Evolutionary conservation across 2,329 filamentous ascomycete species (phyloP), one percentile per base, ranked within the genome.

Genomic region (Myriosclerotinia curreyana): DNA sequence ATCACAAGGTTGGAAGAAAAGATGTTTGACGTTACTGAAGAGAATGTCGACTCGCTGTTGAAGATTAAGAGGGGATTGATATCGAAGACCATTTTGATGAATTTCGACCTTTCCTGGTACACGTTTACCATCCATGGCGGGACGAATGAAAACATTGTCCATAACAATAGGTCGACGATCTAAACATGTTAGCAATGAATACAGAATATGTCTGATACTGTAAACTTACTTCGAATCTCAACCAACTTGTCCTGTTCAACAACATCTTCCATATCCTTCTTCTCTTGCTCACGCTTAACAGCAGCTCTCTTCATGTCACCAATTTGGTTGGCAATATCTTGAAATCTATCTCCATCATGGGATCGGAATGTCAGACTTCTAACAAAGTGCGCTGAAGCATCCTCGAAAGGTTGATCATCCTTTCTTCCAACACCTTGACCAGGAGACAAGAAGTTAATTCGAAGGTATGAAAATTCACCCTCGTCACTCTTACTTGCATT

Each of bases 191-290:
- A 64, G 49, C 15, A 55, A 46, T 53, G 8, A 40, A 22, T 74
- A 84, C 78, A 86, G 80, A 67, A 46, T 17, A 20, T 48, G 49
- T 40, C 12, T 28, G 3, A 31, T 20, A 56, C 15, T 14, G 20
- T 14, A 12, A 46, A 80, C 87, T 80, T 81, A 92, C 90, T 96
- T 81, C 95, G 85, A 70, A 98, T 93, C 75, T 97, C 93, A 70
- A 96, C 82, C 60, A 99, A 86, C 80, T 99, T 99, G 76, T 99
- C 95, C 77, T 99, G 95, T 77, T 98, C 95, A 7, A 99, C 93
- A 28, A 99, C 95, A 77, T 99, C 95, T 75, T 99, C 95, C 90
- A 99, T 90, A 71, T 99, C 94, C 80, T 99, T 99, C 86, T 98
- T 97, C 78, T 97, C 94, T 73, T 97, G 93, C 77, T 99, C 95